Percentiles rank a stretch among this genome's conserved stretches.
These are phyloP conservation scores for Edaphochlamys debaryana DNA, from an alignment of 139 green algal species.

Conservation along the genomic window DNA sequence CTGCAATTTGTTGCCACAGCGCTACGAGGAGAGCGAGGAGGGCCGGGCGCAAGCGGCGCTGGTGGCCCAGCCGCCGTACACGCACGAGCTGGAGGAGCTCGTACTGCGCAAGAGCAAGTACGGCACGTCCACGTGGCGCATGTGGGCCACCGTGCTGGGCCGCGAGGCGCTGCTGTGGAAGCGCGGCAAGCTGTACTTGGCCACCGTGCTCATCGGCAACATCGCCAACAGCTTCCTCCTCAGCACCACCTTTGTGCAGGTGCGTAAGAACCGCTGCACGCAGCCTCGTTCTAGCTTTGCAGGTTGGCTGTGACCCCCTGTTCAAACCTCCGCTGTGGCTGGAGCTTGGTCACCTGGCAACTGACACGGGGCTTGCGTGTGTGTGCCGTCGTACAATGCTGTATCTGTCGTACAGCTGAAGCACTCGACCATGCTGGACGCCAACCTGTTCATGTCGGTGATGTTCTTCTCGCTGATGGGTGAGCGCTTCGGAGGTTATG, in stretches of 20 bases:
- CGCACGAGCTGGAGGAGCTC: conserved; percentile 20
- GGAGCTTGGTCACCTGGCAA: no score
- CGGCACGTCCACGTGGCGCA: neutral
- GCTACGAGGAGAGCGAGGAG: neutral
- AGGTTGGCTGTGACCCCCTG: no score
- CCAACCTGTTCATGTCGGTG: conserved; percentile 47
- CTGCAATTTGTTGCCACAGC: no score
- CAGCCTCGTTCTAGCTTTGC: no score
- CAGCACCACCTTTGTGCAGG: conserved; percentile 55
- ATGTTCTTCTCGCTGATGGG: conserved; percentile 67
- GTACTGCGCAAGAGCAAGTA: conserved; percentile 22
- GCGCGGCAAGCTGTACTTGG: no score
- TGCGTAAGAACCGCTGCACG: no score
- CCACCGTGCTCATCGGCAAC: conserved; percentile 24
- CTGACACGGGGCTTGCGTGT: no score
- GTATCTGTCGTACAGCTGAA: conserved; percentile 40
- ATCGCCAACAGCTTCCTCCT: conserved; percentile 51
- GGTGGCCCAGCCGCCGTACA: conserved; percentile 25
- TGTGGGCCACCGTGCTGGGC: neutral
- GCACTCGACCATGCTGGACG: neutral
- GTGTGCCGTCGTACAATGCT: no score
- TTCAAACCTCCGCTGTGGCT: no score
- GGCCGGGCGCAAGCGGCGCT: conserved; percentile 26
- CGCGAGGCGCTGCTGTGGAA: conserved; percentile 18
- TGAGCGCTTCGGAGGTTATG: neutral